A percentile compares a stretch with the other conserved stretches of the same genome.
phyloP scores from a whole-genome alignment of 2,329 filamentous ascomycete species.

The Didymella lethalis region DNA sequence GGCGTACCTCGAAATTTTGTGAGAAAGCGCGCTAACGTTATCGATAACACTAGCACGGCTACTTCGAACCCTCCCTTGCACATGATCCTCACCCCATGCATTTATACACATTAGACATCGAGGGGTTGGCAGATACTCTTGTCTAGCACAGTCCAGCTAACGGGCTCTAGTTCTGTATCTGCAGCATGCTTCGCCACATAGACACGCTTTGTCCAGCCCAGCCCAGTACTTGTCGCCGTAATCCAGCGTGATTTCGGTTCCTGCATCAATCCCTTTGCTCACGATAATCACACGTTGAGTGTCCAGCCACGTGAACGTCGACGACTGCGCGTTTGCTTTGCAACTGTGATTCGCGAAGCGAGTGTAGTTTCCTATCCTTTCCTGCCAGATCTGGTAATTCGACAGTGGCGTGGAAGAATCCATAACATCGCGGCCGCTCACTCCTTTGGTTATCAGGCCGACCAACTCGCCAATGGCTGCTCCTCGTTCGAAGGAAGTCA shows the following conservation, averaged over 20 bases:
- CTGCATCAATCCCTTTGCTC: conserved; percentile 62
- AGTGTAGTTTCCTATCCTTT: conserved; percentile 64
- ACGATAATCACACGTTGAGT: conserved; percentile 64
- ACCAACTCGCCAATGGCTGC: conserved; percentile 64
- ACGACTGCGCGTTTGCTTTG: conserved; percentile 64
- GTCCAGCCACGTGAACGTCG: conserved; percentile 65
- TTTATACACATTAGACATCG: background rate
- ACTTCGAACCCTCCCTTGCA: background rate
- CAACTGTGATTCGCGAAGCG: conserved; percentile 68
- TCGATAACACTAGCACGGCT: conserved; percentile 32
- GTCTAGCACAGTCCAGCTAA: background rate
- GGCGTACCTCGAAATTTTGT: conserved; percentile 37
- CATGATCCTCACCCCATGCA: background rate
- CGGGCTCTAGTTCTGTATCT: conserved; percentile 49
- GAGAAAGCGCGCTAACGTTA: conserved; percentile 35
- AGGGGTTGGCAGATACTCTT: background rate
- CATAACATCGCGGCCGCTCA: conserved; percentile 65
- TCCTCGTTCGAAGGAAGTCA: conserved; percentile 60
- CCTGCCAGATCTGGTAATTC: conserved; percentile 67
- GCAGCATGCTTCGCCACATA: conserved; percentile 63
- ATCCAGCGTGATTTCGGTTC: conserved; percentile 65
- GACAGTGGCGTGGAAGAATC: conserved; percentile 59
- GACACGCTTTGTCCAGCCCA: conserved; percentile 62
- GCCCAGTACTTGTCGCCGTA: conserved; percentile 67
- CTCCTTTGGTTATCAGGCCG: conserved; percentile 62